Evolutionary conservation across 257 asterid genomes (phyloP).

Genomic region (Henckelia pumila): DNA sequence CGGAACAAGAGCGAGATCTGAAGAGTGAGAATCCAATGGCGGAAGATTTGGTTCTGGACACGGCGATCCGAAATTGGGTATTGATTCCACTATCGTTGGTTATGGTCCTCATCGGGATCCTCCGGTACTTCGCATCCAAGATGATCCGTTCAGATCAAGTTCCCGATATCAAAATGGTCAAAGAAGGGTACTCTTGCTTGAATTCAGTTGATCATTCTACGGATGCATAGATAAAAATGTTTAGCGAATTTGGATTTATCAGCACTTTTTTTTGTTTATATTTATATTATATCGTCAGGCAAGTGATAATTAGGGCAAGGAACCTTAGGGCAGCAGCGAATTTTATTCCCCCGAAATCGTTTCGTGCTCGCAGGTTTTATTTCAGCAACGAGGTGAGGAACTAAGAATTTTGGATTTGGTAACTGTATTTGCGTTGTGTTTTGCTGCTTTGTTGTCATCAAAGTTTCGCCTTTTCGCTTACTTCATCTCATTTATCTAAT

Average conservation of each 20-base stretch:
- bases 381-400: constrained; percentile 93
- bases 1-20: neutral
- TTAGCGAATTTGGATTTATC: constrained; percentile 12
- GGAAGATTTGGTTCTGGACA: constrained; percentile 91
- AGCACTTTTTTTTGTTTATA: neutral
- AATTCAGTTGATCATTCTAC: neutral
- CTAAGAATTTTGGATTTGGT: constrained; percentile 25
- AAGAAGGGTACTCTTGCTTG: constrained; percentile 67
- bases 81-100: constrained; percentile 87
- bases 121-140: constrained; percentile 88
- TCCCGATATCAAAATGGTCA: constrained; percentile 83
- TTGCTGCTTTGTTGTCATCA: neutral
- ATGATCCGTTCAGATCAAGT: constrained; percentile 82
- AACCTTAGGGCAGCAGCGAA: constrained; percentile 91
- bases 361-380: constrained; percentile 79
- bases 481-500: neutral
- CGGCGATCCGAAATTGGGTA: constrained; percentile 98
- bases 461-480: neutral
- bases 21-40: constrained; percentile 45
- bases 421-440: neutral
- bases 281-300: constrained; percentile 44
- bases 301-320: constrained; percentile 88
- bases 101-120: constrained; percentile 93
- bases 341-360: constrained; percentile 86
- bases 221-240: neutral